Percentiles rank a stretch among this genome's conserved stretches.
Conservation (phyloP, 306 rosid species). For the Hylodesmum podocarpum region DNA sequence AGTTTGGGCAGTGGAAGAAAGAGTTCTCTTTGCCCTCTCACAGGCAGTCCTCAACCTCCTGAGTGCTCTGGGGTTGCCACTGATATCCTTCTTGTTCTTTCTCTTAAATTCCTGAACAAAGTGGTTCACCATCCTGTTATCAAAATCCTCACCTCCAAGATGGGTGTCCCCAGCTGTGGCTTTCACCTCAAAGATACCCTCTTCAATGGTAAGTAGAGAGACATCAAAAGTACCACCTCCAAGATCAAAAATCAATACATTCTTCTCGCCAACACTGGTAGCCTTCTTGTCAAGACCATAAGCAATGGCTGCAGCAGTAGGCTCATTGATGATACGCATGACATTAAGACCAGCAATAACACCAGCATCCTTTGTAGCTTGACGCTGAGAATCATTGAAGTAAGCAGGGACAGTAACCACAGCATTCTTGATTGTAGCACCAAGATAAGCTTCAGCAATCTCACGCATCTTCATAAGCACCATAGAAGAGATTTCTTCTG, state of each 20-base stretch:
- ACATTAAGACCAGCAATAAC: conserved; percentile 13
- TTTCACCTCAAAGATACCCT: conserved; percentile 78
- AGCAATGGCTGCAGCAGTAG: conserved; percentile 74
- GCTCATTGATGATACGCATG: conserved; percentile 49
- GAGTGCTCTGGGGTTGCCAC: conserved; percentile 70
- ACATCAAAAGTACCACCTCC: conserved; percentile 63
- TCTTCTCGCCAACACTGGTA: neutral
- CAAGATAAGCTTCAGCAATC: conserved; percentile 72
- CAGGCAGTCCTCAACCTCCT: conserved; percentile 59
- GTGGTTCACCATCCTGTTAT: conserved; percentile 70
- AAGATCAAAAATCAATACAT: conserved; percentile 46
- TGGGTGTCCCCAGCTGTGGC: conserved; percentile 62
- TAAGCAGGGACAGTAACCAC: conserved; percentile 75
- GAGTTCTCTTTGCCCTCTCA: neutral
- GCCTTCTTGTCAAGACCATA: conserved; percentile 72
- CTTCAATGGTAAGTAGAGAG: conserved; percentile 67
- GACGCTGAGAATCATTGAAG: conserved; percentile 15
- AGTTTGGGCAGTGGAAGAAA: conserved; percentile 7
- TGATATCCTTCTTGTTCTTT: conserved; percentile 69
- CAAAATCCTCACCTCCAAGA: conserved; percentile 23
- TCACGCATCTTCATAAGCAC: conserved; percentile 71
- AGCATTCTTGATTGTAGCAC: conserved; percentile 54
- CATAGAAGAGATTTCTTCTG: conserved; percentile 20
- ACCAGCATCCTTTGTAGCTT: conserved; percentile 12
- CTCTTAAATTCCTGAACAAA: conserved; percentile 75